A percentile compares a stretch with the other conserved stretches of the same genome.
phyloP scores from a whole-genome alignment of 225 moss, liverwort and hornwort species.

The Polytrichum formosum region DNA sequence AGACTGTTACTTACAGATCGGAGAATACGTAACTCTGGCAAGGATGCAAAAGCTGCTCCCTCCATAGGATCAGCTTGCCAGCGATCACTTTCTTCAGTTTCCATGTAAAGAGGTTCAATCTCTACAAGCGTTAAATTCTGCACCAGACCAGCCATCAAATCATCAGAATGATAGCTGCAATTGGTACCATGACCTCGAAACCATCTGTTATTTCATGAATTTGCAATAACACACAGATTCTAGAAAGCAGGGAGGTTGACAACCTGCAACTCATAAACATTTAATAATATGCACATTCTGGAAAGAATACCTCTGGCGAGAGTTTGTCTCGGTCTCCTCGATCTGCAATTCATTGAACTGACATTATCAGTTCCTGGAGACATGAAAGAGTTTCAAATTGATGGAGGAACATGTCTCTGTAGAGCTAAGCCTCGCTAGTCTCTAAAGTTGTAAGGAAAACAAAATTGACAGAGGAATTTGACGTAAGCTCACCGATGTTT shows the following conservation, averaged over 20 bases:
- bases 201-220: too few relatives aligned
- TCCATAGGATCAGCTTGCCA: conserved; percentile 84
- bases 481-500: conserved; percentile 53
- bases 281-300: too few relatives aligned
- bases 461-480: too few relatives aligned
- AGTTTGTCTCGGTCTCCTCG: conserved; percentile 73
- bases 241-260: too few relatives aligned
- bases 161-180: conserved; percentile 4
- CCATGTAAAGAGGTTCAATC: conserved; percentile 69
- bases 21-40: conserved; percentile 54
- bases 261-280: too few relatives aligned
- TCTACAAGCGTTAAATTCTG: conserved; percentile 82
- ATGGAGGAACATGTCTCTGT: too few relatives aligned
- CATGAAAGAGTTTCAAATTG: too few relatives aligned
- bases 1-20: conserved; percentile 31
- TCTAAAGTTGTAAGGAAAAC: too few relatives aligned
- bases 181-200: background rate
- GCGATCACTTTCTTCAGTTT: conserved; percentile 46
- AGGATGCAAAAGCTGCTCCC: conserved; percentile 65
- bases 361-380: background rate
- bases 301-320: conserved; percentile 55
- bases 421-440: too few relatives aligned
- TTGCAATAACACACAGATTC: too few relatives aligned
- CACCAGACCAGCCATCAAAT: background rate
- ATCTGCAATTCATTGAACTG: conserved; percentile 29